A percentile compares a stretch with the other conserved stretches of the same genome.
phyloP scores from a whole-genome alignment of 495 filamentous ascomycete genomes.

The Xylaria castorea region DNA sequence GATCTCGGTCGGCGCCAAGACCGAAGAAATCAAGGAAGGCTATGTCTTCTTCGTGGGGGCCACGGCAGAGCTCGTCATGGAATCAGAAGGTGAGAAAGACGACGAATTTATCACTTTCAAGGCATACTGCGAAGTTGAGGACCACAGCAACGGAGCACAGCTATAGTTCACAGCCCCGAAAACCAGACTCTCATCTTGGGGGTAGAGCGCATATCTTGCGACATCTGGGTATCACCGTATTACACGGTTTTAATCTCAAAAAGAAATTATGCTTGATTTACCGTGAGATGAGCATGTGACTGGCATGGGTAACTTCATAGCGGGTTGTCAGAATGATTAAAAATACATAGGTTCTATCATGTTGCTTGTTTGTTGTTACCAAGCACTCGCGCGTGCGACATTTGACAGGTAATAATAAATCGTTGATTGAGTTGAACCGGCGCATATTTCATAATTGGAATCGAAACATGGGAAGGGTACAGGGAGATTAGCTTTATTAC shows the following conservation, averaged over 20 bases:
- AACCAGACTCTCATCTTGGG: background rate
- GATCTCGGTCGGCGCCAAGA: slow-evolving; percentile 77
- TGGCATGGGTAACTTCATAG: background rate
- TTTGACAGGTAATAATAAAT: background rate
- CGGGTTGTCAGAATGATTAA: background rate
- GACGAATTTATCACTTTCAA: slow-evolving; percentile 87
- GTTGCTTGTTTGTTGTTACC: background rate
- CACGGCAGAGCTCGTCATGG: slow-evolving; percentile 80
- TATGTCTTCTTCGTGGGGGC: slow-evolving; percentile 94
- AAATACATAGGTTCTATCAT: background rate
- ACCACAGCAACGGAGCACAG: slow-evolving; percentile 38
- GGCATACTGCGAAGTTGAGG: slow-evolving; percentile 87
- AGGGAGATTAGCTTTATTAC: background rate
- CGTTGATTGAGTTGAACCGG: background rate
- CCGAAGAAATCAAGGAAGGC: slow-evolving; percentile 74
- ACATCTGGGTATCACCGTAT: background rate
- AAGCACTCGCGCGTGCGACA: background rate
- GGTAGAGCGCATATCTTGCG: background rate
- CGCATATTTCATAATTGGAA: background rate
- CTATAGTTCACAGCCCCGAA: background rate
- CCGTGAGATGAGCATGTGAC: background rate
- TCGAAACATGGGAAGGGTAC: background rate
- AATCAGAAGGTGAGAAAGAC: slow-evolving; percentile 64
- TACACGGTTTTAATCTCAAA: background rate
- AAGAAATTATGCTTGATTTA: background rate